Conservation (phyloP, 2,329 filamentous ascomycete species). For the Pleomassaria siparia region DNA sequence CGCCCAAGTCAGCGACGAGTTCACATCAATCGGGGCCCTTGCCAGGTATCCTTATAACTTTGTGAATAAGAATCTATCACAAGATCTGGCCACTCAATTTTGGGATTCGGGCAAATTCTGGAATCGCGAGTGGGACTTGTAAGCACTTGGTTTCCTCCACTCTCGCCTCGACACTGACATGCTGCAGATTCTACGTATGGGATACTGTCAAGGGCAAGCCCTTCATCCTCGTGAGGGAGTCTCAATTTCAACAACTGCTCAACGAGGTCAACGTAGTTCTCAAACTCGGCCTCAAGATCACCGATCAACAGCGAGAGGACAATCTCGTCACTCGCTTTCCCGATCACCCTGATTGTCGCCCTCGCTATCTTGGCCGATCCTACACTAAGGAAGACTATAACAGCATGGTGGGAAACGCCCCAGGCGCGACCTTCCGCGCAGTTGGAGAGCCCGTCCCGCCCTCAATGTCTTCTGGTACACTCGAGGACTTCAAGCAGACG, state of each 20-base stretch:
- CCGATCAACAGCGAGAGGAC: constrained; percentile 51
- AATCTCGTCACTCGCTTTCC: constrained; percentile 66
- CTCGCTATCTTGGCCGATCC: constrained; percentile 67
- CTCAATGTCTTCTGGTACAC: constrained; percentile 37
- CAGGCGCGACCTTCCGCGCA: constrained; percentile 15
- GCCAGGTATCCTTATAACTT: constrained; percentile 62
- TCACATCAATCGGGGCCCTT: constrained; percentile 51
- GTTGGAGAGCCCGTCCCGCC: constrained; percentile 20
- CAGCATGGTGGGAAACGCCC: constrained; percentile 30
- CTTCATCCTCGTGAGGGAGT: constrained; percentile 67
- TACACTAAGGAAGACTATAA: constrained; percentile 50
- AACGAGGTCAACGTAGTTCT: constrained; percentile 61
- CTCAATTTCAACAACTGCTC: constrained; percentile 67
- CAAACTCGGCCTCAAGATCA: constrained; percentile 60
- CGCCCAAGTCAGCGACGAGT: constrained; percentile 34
- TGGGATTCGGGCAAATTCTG: constrained; percentile 60
- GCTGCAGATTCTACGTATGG: constrained; percentile 66
- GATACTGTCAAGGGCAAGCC: constrained; percentile 50
- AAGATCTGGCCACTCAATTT: constrained; percentile 56
- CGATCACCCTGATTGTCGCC: constrained; percentile 61
- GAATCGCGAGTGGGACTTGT: constrained; percentile 74
- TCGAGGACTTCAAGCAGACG: constrained; percentile 56
- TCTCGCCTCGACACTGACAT: background rate
- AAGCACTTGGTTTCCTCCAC: constrained; percentile 38
- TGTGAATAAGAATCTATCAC: constrained; percentile 50